Percentiles rank a stretch among this genome's conserved stretches.
These are phyloP conservation scores for Cantharellus cinnabarinus DNA, from an alignment of 768 basidiomycete species.

Conservation along the genomic window DNA sequence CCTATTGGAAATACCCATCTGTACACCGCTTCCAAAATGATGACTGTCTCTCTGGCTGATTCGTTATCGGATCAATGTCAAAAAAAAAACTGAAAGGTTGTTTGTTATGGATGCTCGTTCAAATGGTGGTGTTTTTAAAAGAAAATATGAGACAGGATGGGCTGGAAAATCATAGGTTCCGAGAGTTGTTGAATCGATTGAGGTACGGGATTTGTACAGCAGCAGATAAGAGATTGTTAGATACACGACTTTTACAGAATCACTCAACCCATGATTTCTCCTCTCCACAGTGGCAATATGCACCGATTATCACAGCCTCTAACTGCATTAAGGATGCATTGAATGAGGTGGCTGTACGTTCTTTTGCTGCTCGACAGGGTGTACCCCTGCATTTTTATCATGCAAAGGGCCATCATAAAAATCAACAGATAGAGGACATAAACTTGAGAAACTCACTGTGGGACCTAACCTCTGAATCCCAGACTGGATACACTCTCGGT, in stretches of 20 bases:
- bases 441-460: neutral
- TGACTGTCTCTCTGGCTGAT: neutral
- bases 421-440: neutral
- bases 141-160: neutral
- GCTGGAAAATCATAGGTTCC: neutral
- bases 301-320: neutral
- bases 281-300: neutral
- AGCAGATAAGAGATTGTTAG: neutral
- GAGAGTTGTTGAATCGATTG: neutral
- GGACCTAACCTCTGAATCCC: neutral
- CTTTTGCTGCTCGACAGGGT: neutral
- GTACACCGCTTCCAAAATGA: neutral
- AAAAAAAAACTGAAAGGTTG: neutral
- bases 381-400: neutral
- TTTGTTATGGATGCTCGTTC: neutral
- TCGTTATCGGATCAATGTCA: neutral
- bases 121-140: neutral
- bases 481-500: neutral
- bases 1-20: neutral
- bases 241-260: neutral
- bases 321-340: conserved; percentile 4
- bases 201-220: neutral
- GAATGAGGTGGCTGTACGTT: neutral
- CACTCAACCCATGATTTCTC: neutral
- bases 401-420: neutral